These are phyloP conservation scores for Talinum fruticosum DNA, from an alignment of 148 eudicot species.

Conservation along the genomic window DNA sequence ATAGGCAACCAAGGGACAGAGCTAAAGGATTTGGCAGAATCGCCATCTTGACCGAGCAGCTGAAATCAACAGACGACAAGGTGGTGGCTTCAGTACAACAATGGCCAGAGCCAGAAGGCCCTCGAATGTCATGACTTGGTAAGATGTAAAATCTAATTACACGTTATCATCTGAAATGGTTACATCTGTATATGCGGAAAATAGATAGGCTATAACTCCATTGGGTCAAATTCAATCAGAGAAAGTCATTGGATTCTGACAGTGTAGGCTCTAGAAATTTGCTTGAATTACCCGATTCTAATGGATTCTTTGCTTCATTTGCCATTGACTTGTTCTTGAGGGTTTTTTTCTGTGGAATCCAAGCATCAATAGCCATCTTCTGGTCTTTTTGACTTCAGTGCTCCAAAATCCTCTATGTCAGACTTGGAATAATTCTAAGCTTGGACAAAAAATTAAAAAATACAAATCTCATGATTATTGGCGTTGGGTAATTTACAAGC, in stretches of 20 bases:
- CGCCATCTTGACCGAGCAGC: constrained; percentile 21
- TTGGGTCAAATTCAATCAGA: background rate
- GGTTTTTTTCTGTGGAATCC: background rate
- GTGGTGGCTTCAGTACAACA: background rate
- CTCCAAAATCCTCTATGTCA: no score
- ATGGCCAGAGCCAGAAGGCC: background rate
- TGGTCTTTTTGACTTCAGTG: background rate
- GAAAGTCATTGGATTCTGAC: background rate
- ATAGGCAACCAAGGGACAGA: background rate
- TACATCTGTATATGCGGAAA: no score
- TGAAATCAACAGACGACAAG: constrained; percentile 12
- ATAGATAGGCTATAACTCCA: background rate
- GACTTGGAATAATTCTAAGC: no score
- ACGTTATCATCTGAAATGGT: no score
- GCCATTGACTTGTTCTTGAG: background rate
- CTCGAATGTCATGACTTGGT: background rate
- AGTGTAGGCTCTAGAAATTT: background rate
- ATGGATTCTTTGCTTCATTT: background rate
- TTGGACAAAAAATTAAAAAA: no score
- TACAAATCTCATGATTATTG: no score
- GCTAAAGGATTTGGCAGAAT: constrained; percentile 21
- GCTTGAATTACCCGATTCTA: no score
- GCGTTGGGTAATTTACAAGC: background rate
- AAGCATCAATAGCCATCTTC: background rate
- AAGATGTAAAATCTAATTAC: background rate